Evolutionary conservation across 768 basidiomycete genomes (phyloP).

Genomic region (Kwoniella newhampshirensis): DNA sequence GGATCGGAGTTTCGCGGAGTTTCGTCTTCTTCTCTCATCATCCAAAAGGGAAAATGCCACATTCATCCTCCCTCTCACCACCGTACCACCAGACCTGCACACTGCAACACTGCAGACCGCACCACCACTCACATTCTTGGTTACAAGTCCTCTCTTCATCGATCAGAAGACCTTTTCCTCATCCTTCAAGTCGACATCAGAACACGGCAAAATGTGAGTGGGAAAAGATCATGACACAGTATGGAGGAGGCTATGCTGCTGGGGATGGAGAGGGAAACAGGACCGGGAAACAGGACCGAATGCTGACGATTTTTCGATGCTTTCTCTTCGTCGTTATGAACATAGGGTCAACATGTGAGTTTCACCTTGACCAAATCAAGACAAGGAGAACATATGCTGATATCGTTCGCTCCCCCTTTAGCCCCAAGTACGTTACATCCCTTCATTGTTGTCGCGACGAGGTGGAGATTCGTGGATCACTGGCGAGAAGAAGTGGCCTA

Average conservation of each 20-base stretch:
- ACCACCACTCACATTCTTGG: conserved; percentile 8
- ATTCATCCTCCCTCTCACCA: neutral
- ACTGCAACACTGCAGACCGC: neutral
- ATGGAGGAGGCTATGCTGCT: conserved; percentile 2
- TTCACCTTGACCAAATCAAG: neutral
- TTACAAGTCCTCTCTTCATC: neutral
- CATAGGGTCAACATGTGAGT: conserved; percentile 53
- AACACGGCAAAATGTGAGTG: conserved; percentile 35
- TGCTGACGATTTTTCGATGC: conserved; percentile 29
- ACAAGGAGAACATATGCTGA: conserved; percentile 23
- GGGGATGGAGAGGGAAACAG: neutral
- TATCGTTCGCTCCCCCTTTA: conserved; percentile 14
- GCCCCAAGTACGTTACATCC: conserved; percentile 44
- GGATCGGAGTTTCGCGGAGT: conserved; percentile 48
- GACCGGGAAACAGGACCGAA: neutral
- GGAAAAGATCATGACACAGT: neutral
- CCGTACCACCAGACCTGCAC: neutral
- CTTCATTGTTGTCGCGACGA: neutral
- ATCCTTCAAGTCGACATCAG: conserved; percentile 27
- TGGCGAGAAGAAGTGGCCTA: conserved; percentile 1
- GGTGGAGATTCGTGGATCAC: neutral
- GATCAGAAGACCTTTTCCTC: too few species aligned
- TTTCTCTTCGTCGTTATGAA: conserved; percentile 15
- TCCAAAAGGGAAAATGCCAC: neutral
- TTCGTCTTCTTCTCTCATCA: conserved; percentile 11